A percentile compares a stretch with the other conserved stretches of the same genome.
Conservation (phyloP, 2,329 filamentous ascomycete genomes). For the Boeremia exigua region DNA sequence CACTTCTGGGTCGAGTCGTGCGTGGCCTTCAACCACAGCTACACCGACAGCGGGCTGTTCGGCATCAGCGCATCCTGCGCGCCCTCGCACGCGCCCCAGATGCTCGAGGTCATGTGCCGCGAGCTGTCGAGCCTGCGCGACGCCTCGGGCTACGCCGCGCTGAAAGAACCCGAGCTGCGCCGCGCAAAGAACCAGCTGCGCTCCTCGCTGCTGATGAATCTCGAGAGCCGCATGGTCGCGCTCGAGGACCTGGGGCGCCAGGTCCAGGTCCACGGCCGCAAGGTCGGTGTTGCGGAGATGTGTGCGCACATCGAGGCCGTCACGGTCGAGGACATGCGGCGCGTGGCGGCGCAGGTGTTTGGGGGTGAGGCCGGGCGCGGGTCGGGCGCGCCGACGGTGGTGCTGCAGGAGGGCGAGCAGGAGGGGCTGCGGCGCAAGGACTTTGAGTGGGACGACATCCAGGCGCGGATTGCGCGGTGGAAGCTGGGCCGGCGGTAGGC, state of each 20-base stretch:
- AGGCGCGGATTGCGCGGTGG: conserved; percentile 84
- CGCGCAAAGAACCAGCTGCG: conserved; percentile 97
- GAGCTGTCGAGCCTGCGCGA: conserved; percentile 81
- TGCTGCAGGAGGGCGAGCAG: conserved; percentile 87
- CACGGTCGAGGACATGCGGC: conserved; percentile 78
- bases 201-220: conserved; percentile 91
- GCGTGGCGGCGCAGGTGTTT: conserved; percentile 81
- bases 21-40: conserved; percentile 95
- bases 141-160: conserved; percentile 73
- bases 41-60: conserved; percentile 94
- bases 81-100: conserved; percentile 76
- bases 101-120: conserved; percentile 95
- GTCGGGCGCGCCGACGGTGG: conserved; percentile 92
- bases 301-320: conserved; percentile 83
- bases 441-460: conserved; percentile 86
- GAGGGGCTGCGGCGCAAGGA: conserved; percentile 70
- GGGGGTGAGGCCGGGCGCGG: conserved; percentile 75
- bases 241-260: conserved; percentile 93
- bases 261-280: conserved; percentile 94
- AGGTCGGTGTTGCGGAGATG: conserved; percentile 93
- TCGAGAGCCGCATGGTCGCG: conserved; percentile 96
- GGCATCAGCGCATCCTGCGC: conserved; percentile 89
- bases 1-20: conserved; percentile 97
- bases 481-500: conserved; percentile 68
- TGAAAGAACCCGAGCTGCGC: conserved; percentile 79